Evolutionary conservation across 2,329 filamentous ascomycete genomes (phyloP), one percentile per base, ranked within the genome.

Genomic region (Sarocladium strictum): DNA sequence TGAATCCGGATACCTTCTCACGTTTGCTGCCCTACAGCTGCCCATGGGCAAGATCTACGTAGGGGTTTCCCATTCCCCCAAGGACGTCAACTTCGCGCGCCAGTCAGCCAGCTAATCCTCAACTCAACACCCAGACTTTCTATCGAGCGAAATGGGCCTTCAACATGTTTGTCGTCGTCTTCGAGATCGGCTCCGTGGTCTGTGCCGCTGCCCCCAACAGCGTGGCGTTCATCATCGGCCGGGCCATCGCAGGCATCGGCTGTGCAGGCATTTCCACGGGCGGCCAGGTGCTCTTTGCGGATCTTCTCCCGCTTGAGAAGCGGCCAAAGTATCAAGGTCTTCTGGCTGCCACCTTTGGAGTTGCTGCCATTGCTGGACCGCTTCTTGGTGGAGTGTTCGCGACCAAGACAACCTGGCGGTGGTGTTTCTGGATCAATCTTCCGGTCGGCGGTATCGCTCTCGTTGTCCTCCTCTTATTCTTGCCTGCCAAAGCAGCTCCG

Each of bases 291-390:
- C 53, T 60, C 19, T 33, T 55, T 32, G 32, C 53, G 14, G 38
- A 56, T 29, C 40, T 49, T 10, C 51, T 59, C n/a, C 58, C 58
- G 2, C 32, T 60, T 15, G 12, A 58, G 3, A 41, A 55, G 54
- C 61, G 72, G 54, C 71, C 63, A 1, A 65, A 68, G n/a, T 73
- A 69, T 53, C 68, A 65, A 17, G 69, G 69, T 43, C 57, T 71
- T 7, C 61, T 73, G 21, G 66, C 64, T 15, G 67, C 62, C 19
- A 70, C 72, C 58, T 73, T 65, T 54, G 72, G 70, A 9, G 64
- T 75, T 49, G 69, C 72, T n/a, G 33, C 43, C 10, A 45, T 57
- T 23, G 37, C 55, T 19, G 58, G 40, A 1, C 58, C 58, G 9
- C 38, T 53, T 6, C 47, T 60, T 0, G 58, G 58, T n/a, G 57